phyloP scores from a whole-genome alignment of 2,329 filamentous ascomycete genomes.

The Phialocephala sp. region DNA sequence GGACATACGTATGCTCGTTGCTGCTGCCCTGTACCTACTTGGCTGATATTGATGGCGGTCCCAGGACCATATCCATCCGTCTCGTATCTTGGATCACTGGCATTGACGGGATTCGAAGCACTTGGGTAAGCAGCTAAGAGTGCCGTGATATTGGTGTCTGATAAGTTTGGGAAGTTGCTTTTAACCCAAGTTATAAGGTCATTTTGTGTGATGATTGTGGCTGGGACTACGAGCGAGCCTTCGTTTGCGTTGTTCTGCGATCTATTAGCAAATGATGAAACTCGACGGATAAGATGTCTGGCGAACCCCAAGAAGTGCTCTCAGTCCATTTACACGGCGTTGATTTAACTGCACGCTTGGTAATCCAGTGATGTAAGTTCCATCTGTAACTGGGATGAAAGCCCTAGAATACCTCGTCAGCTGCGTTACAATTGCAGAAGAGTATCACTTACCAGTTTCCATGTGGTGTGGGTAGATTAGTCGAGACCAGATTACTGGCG shows the following conservation, averaged over 20 bases:
- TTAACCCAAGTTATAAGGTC: constrained; percentile 7
- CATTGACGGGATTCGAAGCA: not conserved
- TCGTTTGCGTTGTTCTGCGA: constrained; percentile 2
- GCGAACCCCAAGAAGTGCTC: not conserved
- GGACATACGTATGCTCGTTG: constrained; percentile 48
- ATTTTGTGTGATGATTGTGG: constrained; percentile 1
- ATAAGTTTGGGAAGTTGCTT: constrained; percentile 8
- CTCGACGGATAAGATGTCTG: not conserved
- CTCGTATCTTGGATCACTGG: constrained; percentile 9
- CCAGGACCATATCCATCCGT: constrained; percentile 5
- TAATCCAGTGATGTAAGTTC: constrained; percentile 1
- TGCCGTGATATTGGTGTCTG: constrained; percentile 2
- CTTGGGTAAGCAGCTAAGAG: constrained; percentile 9
- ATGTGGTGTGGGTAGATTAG: constrained; percentile 10
- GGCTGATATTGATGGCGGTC: constrained; percentile 8
- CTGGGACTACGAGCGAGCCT: not conserved
- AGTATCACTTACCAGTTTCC: not conserved
- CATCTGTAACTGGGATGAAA: constrained; percentile 4
- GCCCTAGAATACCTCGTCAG: not conserved
- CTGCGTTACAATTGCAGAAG: no score
- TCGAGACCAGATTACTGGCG: constrained; percentile 6
- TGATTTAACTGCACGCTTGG: not conserved
- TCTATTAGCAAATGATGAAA: not conserved
- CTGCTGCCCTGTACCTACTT: constrained; percentile 48
- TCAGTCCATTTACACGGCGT: not conserved